phyloP scores from a whole-genome alignment of 768 basidiomycete species.

The Atractiella rhizophila region DNA sequence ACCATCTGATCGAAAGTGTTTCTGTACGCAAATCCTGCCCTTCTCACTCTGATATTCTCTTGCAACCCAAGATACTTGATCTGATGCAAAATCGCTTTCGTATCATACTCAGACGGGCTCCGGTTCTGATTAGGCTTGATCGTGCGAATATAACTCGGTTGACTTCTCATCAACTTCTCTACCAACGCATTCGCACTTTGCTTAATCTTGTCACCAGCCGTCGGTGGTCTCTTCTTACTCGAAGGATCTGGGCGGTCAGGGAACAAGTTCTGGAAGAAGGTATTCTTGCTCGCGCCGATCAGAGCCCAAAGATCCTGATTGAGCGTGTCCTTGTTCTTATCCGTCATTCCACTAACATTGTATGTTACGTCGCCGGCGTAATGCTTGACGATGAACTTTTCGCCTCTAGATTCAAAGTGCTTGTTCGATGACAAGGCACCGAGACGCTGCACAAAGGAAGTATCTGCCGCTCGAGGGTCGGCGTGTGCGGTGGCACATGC shows the following conservation, averaged over 20 bases:
- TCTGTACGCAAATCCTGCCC: constrained; percentile 92
- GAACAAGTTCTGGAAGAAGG: constrained; percentile 69
- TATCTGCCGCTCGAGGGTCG: constrained; percentile 84
- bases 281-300: constrained; percentile 48
- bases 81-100: constrained; percentile 86
- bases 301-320: constrained; percentile 19
- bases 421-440: constrained; percentile 48
- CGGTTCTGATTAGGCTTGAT: constrained; percentile 97
- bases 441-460: constrained; percentile 79
- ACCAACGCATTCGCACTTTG: constrained; percentile 71
- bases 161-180: constrained; percentile 88
- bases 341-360: constrained; percentile 91
- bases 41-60: constrained; percentile 89
- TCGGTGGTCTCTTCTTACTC: constrained; percentile 92
- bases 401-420: constrained; percentile 82
- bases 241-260: constrained; percentile 83
- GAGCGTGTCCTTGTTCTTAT: constrained; percentile 36
- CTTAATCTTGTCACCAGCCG: constrained; percentile 94
- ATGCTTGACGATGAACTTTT: constrained; percentile 82
- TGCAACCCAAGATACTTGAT: constrained; percentile 97
- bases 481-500: constrained; percentile 98
- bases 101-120: constrained; percentile 69
- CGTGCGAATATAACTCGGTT: constrained; percentile 92
- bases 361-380: constrained; percentile 99
- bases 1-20: constrained; percentile 99